Evolutionary conservation across 495 filamentous ascomycete genomes (phyloP).

Genomic region (Penicillium manginii): DNA sequence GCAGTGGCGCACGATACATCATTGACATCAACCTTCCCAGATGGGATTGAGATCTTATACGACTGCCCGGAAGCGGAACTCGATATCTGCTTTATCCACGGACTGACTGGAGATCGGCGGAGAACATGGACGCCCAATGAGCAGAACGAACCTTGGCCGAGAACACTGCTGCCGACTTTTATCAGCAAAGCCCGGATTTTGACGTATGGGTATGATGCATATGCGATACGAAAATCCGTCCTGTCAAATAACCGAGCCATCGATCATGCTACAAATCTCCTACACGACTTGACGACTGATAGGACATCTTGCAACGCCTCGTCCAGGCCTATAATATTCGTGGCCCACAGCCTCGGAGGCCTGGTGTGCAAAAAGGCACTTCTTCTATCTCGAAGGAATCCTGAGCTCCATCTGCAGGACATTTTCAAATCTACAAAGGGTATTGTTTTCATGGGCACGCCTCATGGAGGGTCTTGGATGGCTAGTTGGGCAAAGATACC

Average conservation of each 20-base stretch:
- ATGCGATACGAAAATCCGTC: slow-evolving; percentile 21
- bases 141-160: too few species aligned
- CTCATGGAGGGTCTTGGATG: slow-evolving; percentile 40
- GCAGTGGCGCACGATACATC: too few species aligned
- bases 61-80: too few species aligned
- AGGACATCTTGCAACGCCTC: slow-evolving; percentile 19
- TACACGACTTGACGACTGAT: slow-evolving; percentile 27
- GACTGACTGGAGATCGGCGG: too few species aligned
- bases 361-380: slow-evolving; percentile 37
- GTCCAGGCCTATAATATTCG: slow-evolving; percentile 32
- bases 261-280: slow-evolving; percentile 31
- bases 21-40: too few species aligned
- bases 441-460: slow-evolving; percentile 47
- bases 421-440: slow-evolving; percentile 36
- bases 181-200: slow-evolving; percentile 26
- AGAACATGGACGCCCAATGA: too few species aligned
- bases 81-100: too few species aligned
- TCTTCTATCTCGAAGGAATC: slow-evolving; percentile 14
- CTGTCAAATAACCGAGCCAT: slow-evolving; percentile 24
- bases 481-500: slow-evolving; percentile 34
- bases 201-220: slow-evolving; percentile 35
- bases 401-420: slow-evolving; percentile 28
- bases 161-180: too few species aligned
- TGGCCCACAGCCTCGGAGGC: slow-evolving; percentile 37
- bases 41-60: too few species aligned